Percentiles rank a stretch among this genome's conserved stretches.
phyloP scores from a whole-genome alignment of 2,329 filamentous ascomycete species.

The Botryotinia calthae region DNA sequence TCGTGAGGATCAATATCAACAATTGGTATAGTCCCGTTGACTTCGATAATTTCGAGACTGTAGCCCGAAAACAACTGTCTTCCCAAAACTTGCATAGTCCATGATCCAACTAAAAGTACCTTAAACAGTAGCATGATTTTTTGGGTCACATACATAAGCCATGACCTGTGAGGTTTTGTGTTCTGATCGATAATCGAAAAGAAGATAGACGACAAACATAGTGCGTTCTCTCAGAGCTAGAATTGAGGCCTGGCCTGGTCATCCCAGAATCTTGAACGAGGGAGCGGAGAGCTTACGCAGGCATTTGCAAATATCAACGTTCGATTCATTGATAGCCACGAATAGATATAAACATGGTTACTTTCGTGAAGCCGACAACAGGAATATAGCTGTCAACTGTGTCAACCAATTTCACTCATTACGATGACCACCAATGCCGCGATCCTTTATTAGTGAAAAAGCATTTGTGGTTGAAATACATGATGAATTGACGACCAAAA shows the following conservation, averaged over 20 bases:
- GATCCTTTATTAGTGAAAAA: neutral
- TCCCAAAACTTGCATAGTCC: neutral
- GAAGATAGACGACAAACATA: neutral
- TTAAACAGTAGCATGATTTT: neutral
- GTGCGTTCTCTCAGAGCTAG: neutral
- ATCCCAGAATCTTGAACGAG: neutral
- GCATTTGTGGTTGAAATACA: neutral
- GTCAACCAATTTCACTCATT: neutral
- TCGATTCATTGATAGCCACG: neutral
- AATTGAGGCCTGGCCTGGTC: neutral
- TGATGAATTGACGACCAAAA: neutral
- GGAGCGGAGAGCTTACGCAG: neutral
- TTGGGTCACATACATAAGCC: neutral
- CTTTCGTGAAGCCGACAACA: neutral
- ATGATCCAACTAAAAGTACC: accelerated
- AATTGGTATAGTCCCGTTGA: neutral
- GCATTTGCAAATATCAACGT: neutral
- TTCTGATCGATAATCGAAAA: neutral
- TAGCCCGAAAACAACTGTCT: neutral
- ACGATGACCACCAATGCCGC: neutral
- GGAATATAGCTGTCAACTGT: neutral
- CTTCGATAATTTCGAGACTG: neutral
- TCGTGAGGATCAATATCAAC: neutral
- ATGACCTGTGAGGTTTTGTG: accelerated
- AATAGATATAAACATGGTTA: neutral